Conservation (phyloP, 176 grass and related monocot genomes). For the Phyllostachys edulis region DNA sequence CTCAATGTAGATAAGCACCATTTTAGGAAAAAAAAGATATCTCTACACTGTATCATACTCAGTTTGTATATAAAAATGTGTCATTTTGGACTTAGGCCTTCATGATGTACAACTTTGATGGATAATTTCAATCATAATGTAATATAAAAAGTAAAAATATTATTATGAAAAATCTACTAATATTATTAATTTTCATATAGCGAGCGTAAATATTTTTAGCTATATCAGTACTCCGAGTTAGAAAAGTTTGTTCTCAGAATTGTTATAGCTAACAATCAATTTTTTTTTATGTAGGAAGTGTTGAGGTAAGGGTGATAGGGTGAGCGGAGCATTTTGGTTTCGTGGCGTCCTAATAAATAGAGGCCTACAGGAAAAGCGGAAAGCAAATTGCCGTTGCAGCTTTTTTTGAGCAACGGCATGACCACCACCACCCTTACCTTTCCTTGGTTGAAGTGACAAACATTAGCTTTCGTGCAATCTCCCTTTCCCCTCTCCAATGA, state of each 20-base stretch:
- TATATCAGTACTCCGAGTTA: not conserved
- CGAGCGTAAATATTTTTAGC: not conserved
- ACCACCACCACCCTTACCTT: not conserved
- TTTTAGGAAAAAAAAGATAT: no score
- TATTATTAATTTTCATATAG: not conserved
- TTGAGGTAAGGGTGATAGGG: not conserved
- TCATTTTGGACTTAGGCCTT: no score
- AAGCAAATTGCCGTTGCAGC: constrained; percentile 38
- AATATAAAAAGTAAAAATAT: not conserved
- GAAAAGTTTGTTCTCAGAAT: not conserved
- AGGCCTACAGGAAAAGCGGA: constrained; percentile 22
- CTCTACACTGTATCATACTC: no score
- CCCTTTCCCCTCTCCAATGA: no score
- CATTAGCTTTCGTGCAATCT: no score
- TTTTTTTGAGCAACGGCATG: constrained; percentile 20
- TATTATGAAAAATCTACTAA: not conserved
- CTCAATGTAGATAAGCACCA: no score
- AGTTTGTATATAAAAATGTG: no score
- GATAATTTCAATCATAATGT: not conserved
- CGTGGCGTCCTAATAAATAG: constrained; percentile 23
- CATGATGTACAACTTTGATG: not conserved
- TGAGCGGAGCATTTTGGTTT: not conserved
- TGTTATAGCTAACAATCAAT: no score
- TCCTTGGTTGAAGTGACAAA: not conserved
- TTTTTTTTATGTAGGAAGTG: no score